phyloP scores from a whole-genome alignment of 345 rosid genomes.

The Camelina hispida region DNA sequence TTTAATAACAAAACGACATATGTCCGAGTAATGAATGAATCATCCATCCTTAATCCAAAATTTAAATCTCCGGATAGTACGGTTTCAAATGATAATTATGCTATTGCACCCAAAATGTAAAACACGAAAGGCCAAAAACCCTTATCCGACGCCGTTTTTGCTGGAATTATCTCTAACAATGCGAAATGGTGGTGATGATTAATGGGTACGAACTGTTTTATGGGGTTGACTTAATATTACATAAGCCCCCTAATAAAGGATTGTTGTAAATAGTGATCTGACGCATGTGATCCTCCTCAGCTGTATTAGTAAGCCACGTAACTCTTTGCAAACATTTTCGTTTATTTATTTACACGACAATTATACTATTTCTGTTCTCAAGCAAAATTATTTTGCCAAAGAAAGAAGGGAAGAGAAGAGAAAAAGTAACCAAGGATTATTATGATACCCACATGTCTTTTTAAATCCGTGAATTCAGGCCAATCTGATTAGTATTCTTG shows the following conservation, averaged over 20 bases:
- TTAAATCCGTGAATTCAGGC: constrained; percentile 37
- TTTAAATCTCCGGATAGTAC: not conserved
- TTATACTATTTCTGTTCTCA: constrained; percentile 12
- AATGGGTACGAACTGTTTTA: constrained; percentile 12
- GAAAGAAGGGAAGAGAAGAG: constrained; percentile 3
- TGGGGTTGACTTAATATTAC: constrained; percentile 23
- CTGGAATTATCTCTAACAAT: not conserved
- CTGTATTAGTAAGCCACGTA: constrained; percentile 25
- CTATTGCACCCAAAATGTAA: not conserved
- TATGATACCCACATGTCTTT: constrained; percentile 30
- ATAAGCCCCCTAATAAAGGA: not conserved
- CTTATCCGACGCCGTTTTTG: constrained; percentile 4
- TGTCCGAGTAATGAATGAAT: constrained; percentile 15
- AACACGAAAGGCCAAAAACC: not conserved
- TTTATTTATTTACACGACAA: not conserved
- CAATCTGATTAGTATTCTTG: constrained; percentile 24
- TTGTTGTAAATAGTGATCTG: constrained; percentile 13
- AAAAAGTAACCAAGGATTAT: constrained; percentile 6
- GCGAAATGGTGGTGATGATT: not conserved
- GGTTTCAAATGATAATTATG: not conserved
- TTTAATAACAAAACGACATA: constrained; percentile 14
- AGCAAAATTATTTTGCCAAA: constrained; percentile 23
- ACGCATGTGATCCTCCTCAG: constrained; percentile 32
- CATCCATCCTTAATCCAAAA: constrained; percentile 3
- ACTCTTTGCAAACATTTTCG: not conserved